Evolutionary conservation across 1,284 basidiomycete species (phyloP).

Genomic region (Coriolopsis trogii): DNA sequence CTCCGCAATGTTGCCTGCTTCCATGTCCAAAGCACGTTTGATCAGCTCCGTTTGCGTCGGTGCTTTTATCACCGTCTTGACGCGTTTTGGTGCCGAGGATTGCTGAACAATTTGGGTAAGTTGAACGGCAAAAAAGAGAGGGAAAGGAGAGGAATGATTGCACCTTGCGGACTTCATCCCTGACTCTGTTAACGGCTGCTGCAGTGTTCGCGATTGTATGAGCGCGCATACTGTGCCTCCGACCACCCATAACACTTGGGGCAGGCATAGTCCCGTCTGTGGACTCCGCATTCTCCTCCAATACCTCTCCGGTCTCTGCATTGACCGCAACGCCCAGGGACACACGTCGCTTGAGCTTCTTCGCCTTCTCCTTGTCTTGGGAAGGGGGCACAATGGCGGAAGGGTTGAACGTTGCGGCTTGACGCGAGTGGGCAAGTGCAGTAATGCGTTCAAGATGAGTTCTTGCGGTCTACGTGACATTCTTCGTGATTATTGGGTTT

Average conservation of each 20-base stretch:
- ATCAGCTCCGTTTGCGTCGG: slow-evolving; percentile 83
- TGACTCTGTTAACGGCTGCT: slow-evolving; percentile 60
- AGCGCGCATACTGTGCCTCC: slow-evolving; percentile 64
- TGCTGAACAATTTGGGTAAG: background rate
- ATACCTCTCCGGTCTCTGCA: slow-evolving; percentile 58
- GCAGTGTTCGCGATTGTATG: slow-evolving; percentile 70
- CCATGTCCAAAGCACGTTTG: slow-evolving; percentile 79
- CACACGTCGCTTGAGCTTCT: slow-evolving; percentile 52
- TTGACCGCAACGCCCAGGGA: slow-evolving; percentile 56
- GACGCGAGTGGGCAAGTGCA: slow-evolving; percentile 64
- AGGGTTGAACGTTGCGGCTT: slow-evolving; percentile 67
- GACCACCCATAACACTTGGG: slow-evolving; percentile 35
- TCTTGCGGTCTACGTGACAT: slow-evolving; percentile 48
- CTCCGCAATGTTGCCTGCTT: slow-evolving; percentile 82
- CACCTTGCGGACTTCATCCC: slow-evolving; percentile 67
- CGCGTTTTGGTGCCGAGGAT: slow-evolving; percentile 54
- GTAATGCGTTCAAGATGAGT: slow-evolving; percentile 60
- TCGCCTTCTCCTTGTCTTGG: slow-evolving; percentile 33
- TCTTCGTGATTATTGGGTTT: slow-evolving; percentile 11
- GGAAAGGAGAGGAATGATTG: background rate
- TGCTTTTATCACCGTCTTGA: slow-evolving; percentile 48
- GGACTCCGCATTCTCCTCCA: slow-evolving; percentile 5
- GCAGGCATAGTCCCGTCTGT: slow-evolving; percentile 1
- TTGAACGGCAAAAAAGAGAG: background rate
- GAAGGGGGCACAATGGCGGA: slow-evolving; percentile 30